Base-by-base conservation (phyloP, 495 filamentous ascomycete species). In the Penicillium cosmopolitanum region DNA sequence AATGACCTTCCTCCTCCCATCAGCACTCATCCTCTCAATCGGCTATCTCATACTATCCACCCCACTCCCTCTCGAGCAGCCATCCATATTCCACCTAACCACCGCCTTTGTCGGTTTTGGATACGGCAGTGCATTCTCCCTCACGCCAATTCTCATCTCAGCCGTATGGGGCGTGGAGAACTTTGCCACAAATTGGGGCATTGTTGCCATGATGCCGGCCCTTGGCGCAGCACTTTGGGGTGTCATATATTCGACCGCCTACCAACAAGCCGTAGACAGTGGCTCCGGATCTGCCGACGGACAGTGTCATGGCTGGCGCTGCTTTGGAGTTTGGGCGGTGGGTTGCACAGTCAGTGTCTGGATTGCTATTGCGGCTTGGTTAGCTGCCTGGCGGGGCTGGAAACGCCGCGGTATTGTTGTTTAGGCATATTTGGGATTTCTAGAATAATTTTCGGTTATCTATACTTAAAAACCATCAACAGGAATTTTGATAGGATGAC, bases 101-200 rank as follows among this genome's bases (percentile, higher is more conserved):
- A 94, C 89, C 9, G 83, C 87, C 0, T 77, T 91, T 12, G 84
- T 97, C 33, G 95, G 95, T 31, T 84, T 92, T 36, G 94, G 94
- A 42, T 98, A 98, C 68, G 95, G 95, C 47, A 92, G 92, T 25
- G 84, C 90, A 40, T 98, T 98, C 76, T 89, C 86, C 40, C 82
- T 98, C 13, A 85, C 87, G 0, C 95, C 95, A 4, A 97, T 97
- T 67, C 89, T 97, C 59, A 87, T 97, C 63, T 89, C 85, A 53
- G 91, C 97, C 23, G 93, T 98, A 46, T 98, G 95, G 95, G 95
- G 95, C 36, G 92, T 96, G 2, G 91, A 97, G 76, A 98, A 98
- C 73, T 98, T 98, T 71, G 95, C 91, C 58, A 98, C 95, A 3
- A 98, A 98, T 65, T 98, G 94, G 88, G 95, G 95, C 13, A 92